Percentiles rank a stretch among this genome's conserved stretches.
Conservation (phyloP, 345 rosid species). For the Viola odorata region DNA sequence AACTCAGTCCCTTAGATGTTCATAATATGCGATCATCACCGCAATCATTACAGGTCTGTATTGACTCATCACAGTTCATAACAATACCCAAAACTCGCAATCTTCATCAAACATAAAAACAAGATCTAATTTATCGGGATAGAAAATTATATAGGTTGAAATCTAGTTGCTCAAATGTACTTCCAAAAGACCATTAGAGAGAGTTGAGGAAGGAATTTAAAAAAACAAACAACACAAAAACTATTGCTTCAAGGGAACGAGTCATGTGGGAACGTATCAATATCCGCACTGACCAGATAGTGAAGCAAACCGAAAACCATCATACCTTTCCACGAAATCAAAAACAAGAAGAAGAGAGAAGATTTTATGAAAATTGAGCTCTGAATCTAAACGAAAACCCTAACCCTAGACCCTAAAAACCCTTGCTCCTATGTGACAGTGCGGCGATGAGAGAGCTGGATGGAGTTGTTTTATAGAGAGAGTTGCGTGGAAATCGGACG, state of each 20-base stretch:
- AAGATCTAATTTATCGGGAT: no score
- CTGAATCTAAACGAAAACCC: no score
- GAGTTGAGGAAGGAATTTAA: neutral
- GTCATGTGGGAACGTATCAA: conserved; percentile 53
- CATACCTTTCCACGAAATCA: neutral
- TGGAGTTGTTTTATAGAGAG: conserved; percentile 1
- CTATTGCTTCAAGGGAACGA: conserved; percentile 92
- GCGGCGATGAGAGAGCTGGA: neutral
- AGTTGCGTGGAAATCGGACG: conserved; percentile 8
- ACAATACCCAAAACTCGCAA: conserved; percentile 71
- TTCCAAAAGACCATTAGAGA: conserved; percentile 14
- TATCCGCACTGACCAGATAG: conserved; percentile 78
- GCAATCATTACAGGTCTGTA: conserved; percentile 26
- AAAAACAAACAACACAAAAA: conserved; percentile 42
- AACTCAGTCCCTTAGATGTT: conserved; percentile 32
- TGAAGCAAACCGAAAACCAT: conserved; percentile 36
- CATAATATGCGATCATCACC: conserved; percentile 17
- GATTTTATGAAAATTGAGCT: no score
- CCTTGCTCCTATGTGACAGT: no score
- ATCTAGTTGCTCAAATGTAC: conserved; percentile 44
- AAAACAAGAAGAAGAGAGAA: no score
- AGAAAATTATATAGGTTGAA: neutral
- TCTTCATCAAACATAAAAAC: neutral
- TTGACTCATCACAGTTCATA: conserved; percentile 27
- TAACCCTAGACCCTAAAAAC: no score